phyloP scores from a whole-genome alignment of 176 grass and related monocot species.

The Paspalum vaginatum region DNA sequence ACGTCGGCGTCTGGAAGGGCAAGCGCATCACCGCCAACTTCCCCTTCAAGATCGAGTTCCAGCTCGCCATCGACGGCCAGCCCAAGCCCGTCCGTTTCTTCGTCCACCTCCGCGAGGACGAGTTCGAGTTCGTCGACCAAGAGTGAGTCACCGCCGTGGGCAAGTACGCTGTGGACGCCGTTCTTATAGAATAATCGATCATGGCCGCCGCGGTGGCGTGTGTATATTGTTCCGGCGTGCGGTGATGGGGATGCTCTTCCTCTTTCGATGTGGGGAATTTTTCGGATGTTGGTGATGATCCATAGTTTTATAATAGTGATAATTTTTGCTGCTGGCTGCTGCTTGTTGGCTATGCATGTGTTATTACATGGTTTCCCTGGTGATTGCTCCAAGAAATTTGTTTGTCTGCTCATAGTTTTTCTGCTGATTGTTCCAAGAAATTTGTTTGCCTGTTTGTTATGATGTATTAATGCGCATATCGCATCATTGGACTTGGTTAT shows the following conservation, averaged over 20 bases:
- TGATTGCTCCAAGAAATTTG: slow-evolving; percentile 24
- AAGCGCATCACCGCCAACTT: slow-evolving; percentile 88
- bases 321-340: slow-evolving; percentile 37
- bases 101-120: slow-evolving; percentile 88
- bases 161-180: slow-evolving; percentile 26
- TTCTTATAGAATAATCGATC: slow-evolving; percentile 39
- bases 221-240: slow-evolving; percentile 49
- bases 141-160: background rate
- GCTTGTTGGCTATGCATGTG: slow-evolving; percentile 14
- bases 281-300: slow-evolving; percentile 30
- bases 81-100: slow-evolving; percentile 80
- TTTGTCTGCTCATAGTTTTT: background rate
- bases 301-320: slow-evolving; percentile 40
- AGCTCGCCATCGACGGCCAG: slow-evolving; percentile 59
- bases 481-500: too few relatives aligned
- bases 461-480: background rate
- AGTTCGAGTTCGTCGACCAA: slow-evolving; percentile 78
- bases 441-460: background rate
- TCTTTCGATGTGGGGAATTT: slow-evolving; percentile 37
- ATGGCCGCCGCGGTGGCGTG: slow-evolving; percentile 36
- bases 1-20: slow-evolving; percentile 88
- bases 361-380: background rate
- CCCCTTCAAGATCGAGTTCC: slow-evolving; percentile 91
- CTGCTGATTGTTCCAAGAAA: slow-evolving; percentile 17
- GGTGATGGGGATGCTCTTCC: slow-evolving; percentile 23